phyloP scores from a whole-genome alignment of 1,139 yeast species.

The Yamadazyma aaseri region DNA sequence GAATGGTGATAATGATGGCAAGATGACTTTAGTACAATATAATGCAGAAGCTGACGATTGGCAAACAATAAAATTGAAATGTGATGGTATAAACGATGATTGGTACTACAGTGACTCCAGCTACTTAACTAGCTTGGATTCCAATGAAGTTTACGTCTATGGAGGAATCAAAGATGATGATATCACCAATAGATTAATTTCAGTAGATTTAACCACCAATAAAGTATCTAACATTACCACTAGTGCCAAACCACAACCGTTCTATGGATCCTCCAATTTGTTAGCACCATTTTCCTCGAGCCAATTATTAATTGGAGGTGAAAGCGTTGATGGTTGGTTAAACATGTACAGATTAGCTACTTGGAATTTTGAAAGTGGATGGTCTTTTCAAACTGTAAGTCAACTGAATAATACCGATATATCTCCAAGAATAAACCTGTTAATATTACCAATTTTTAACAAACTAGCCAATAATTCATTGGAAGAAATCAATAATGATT shows the following conservation, averaged over 20 bases:
- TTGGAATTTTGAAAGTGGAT: conserved; percentile 44
- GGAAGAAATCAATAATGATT: conserved; percentile 21
- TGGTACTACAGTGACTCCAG: conserved; percentile 32
- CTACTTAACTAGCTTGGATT: conserved; percentile 27
- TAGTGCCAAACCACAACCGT: conserved; percentile 43
- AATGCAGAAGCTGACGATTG: conserved; percentile 21
- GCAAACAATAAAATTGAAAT: conserved; percentile 21
- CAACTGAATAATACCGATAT: conserved; percentile 16
- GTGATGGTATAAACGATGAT: conserved; percentile 26
- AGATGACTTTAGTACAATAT: conserved; percentile 27
- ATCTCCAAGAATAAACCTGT: conserved; percentile 29
- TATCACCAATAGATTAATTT: conserved; percentile 31
- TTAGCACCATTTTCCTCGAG: conserved; percentile 40
- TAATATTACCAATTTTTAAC: conserved; percentile 36
- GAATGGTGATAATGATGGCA: conserved; percentile 13
- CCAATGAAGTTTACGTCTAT: conserved; percentile 32
- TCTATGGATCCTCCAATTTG: conserved; percentile 42
- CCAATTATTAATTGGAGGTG: conserved; percentile 43
- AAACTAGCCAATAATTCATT: conserved; percentile 18
- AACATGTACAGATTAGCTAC: conserved; percentile 48
- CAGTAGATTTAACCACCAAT: conserved; percentile 27
- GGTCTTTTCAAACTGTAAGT: conserved; percentile 35
- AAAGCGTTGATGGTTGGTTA: conserved; percentile 40
- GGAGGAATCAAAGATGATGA: conserved; percentile 33
- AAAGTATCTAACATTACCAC: conserved; percentile 38